Evolutionary conservation across 192 early-diverging fungal genomes (phyloP).

Genomic region (Coemansia sp.): DNA sequence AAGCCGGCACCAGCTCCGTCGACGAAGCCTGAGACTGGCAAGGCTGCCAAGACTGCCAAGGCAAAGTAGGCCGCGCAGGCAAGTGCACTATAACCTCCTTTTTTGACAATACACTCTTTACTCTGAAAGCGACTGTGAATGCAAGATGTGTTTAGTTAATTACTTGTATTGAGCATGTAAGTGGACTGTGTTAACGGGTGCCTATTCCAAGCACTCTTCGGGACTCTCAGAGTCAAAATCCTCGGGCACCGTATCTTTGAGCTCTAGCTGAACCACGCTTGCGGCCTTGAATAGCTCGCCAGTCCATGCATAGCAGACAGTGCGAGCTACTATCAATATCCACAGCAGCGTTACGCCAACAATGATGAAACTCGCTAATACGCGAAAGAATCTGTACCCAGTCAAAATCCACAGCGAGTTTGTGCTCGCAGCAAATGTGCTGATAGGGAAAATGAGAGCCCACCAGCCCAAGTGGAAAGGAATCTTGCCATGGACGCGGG

Average conservation of each 20-base stretch:
- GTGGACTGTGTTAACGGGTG: background rate
- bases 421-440: slow-evolving; percentile 43
- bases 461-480: slow-evolving; percentile 64
- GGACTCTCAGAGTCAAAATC: background rate
- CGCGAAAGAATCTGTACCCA: slow-evolving; percentile 39
- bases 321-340: slow-evolving; percentile 25
- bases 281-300: slow-evolving; percentile 49
- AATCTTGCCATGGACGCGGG: slow-evolving; percentile 26
- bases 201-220: slow-evolving; percentile 5
- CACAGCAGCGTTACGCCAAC: slow-evolving; percentile 40
- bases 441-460: slow-evolving; percentile 61
- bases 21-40: slow-evolving; percentile 2
- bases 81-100: background rate
- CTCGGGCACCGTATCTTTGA: slow-evolving; percentile 5
- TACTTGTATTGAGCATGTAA: background rate
- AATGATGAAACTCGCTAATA: slow-evolving; percentile 41
- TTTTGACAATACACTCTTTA: background rate
- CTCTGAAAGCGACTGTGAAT: background rate
- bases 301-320: slow-evolving; percentile 47
- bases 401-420: slow-evolving; percentile 23
- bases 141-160: background rate
- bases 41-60: slow-evolving; percentile 6
- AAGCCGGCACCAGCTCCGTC: background rate
- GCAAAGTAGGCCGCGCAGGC: slow-evolving; percentile 2
- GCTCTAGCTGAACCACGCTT: slow-evolving; percentile 29